Evolutionary conservation across 495 filamentous ascomycete genomes (phyloP).

Genomic region (Penicillium mononematosum): DNA sequence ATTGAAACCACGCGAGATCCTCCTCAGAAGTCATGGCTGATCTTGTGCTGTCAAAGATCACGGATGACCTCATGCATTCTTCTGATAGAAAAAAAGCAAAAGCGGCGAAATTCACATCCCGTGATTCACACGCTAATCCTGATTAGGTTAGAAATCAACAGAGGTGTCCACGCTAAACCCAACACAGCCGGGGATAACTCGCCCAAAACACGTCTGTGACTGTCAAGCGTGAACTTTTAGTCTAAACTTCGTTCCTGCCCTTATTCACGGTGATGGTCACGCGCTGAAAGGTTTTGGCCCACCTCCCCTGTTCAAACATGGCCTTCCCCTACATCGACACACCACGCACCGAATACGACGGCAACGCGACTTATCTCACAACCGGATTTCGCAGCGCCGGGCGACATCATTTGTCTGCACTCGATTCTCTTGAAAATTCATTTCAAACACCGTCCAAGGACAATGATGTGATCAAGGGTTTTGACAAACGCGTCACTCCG

Average conservation of each 20-base stretch:
- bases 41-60: conserved; percentile 10
- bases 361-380: conserved; percentile 75
- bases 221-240: conserved; percentile 5
- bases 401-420: conserved; percentile 55
- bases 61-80: conserved; percentile 44
- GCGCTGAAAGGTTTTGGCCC: conserved; percentile 26
- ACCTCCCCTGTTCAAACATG: conserved; percentile 33
- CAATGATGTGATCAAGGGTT: conserved; percentile 64
- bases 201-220: conserved; percentile 42
- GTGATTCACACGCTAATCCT: conserved; percentile 32
- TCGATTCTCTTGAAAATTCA: conserved; percentile 80
- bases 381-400: conserved; percentile 51
- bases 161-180: conserved; percentile 26
- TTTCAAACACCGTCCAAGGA: conserved; percentile 84
- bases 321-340: conserved; percentile 66
- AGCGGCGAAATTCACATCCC: conserved; percentile 30
- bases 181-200: conserved; percentile 17
- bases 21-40: conserved; percentile 45
- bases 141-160: conserved; percentile 48
- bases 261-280: conserved; percentile 32
- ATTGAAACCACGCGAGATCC: conserved; percentile 51
- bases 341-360: conserved; percentile 69
- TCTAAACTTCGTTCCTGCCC: conserved; percentile 2
- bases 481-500: conserved; percentile 70
- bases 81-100: conserved; percentile 23